Conservation (phyloP, 257 asterid species). For the Agastache rugosa region DNA sequence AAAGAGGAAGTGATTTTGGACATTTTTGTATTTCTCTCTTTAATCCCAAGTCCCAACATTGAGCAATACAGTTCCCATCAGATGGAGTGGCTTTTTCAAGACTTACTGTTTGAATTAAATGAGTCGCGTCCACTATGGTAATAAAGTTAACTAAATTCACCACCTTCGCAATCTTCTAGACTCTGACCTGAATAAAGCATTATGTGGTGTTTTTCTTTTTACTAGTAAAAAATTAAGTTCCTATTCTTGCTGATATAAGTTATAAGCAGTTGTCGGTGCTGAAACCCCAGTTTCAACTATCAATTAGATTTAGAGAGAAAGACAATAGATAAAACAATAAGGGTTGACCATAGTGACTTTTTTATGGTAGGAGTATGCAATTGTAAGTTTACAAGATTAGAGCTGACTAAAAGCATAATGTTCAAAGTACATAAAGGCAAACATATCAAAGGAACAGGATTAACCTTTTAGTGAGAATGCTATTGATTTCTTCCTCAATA, state of each 20-base stretch:
- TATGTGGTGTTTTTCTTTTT: not conserved
- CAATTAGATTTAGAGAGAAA: constrained; percentile 5
- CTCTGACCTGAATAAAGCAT: not conserved
- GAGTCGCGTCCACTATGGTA: not conserved
- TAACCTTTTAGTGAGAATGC: constrained; percentile 88
- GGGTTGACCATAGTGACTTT: not conserved
- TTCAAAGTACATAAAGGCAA: constrained; percentile 25
- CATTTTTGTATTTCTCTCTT: not conserved
- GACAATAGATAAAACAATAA: constrained; percentile 12
- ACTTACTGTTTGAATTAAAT: not conserved
- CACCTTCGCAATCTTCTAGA: constrained; percentile 11
- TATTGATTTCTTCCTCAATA: constrained; percentile 87
- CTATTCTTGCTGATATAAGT: constrained; percentile 15
- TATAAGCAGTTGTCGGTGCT: constrained; percentile 15
- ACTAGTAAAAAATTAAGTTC: constrained; percentile 5
- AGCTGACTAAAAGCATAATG: constrained; percentile 22
- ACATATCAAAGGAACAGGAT: constrained; percentile 23
- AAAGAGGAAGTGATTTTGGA: not conserved
- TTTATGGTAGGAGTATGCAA: not conserved
- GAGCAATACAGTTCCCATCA: constrained; percentile 7
- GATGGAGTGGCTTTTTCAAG: constrained; percentile 7
- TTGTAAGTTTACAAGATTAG: constrained; percentile 21
- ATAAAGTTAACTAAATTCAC: not conserved
- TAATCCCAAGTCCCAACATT: constrained; percentile 16
- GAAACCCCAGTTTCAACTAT: constrained; percentile 14